Conservation (phyloP, 2,329 filamentous ascomycete species). For the Zelopaecilomyces penicillatus region DNA sequence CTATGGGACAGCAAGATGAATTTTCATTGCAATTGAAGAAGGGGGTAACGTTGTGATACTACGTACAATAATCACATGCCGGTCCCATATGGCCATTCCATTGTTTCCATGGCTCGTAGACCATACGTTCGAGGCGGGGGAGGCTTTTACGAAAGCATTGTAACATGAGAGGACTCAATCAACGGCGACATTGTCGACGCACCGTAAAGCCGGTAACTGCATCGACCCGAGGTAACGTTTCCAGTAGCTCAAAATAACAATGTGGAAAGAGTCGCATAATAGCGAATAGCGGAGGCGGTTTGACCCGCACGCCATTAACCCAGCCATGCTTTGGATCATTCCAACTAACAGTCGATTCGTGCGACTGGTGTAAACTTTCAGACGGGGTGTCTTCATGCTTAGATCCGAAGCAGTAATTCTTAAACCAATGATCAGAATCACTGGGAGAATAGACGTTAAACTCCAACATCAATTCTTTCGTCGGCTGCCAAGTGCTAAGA, state of each 20-base stretch:
- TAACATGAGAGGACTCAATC: constrained; percentile 3
- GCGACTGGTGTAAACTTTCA: constrained; percentile 2
- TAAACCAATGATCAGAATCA: constrained; percentile 12
- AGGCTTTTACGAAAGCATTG: constrained; percentile 5
- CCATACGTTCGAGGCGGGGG: constrained; percentile 8
- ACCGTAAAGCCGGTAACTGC: constrained; percentile 9
- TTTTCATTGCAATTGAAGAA: too few species aligned
- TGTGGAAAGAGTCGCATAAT: constrained; percentile 4
- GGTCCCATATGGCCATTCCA: not conserved
- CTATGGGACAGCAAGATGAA: too few species aligned
- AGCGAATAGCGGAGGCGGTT: constrained; percentile 2
- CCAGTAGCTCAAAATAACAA: constrained; percentile 1
- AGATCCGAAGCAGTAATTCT: constrained; percentile 4
- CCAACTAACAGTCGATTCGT: constrained; percentile 2
- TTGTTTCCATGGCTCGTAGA: constrained; percentile 8
- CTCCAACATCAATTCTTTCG: constrained; percentile 7
- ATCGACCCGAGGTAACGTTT: constrained; percentile 5
- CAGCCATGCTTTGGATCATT: constrained; percentile 11
- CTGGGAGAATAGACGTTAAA: constrained; percentile 9
- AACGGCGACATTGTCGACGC: constrained; percentile 9
- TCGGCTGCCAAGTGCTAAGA: constrained; percentile 19
- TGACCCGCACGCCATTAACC: constrained; percentile 8
- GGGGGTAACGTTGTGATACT: too few species aligned
- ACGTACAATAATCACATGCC: too few species aligned
- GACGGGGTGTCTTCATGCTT: not conserved